Conservation (phyloP, 2,329 filamentous ascomycete genomes). For the Penicillium palitans region DNA sequence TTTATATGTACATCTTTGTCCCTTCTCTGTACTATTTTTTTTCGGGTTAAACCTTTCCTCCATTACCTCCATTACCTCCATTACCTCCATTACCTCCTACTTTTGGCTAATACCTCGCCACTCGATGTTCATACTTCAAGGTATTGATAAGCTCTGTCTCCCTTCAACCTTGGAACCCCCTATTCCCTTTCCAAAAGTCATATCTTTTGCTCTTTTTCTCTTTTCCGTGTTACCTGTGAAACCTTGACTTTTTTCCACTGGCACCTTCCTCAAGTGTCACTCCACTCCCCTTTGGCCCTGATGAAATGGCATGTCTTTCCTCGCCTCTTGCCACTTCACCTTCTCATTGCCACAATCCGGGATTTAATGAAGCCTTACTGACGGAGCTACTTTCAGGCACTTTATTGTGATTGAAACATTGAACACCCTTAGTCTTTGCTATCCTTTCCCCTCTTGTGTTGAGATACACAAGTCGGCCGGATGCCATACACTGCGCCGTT, state of each 20-base stretch:
- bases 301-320: conserved; percentile 12
- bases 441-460: conserved; percentile 29
- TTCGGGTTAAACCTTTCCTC: neutral
- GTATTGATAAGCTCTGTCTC: conserved; percentile 10
- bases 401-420: conserved; percentile 12
- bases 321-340: conserved; percentile 11
- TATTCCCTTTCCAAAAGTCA: conserved; percentile 10
- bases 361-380: conserved; percentile 11
- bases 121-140: conserved; percentile 4
- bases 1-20: conserved; percentile 9
- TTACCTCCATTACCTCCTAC: neutral
- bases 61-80: too few relatives aligned
- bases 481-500: conserved; percentile 54
- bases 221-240: conserved; percentile 26
- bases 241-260: conserved; percentile 16
- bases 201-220: conserved; percentile 1
- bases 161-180: neutral
- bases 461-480: conserved; percentile 40
- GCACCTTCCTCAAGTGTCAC: conserved; percentile 16
- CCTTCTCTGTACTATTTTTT: conserved; percentile 3
- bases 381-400: conserved; percentile 6
- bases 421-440: neutral
- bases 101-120: conserved; percentile 2
- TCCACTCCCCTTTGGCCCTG: conserved; percentile 1
- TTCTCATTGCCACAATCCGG: conserved; percentile 14